Evolutionary conservation across 148 eudicot species (phyloP).

Genomic region (Amaranthus cruentus): DNA sequence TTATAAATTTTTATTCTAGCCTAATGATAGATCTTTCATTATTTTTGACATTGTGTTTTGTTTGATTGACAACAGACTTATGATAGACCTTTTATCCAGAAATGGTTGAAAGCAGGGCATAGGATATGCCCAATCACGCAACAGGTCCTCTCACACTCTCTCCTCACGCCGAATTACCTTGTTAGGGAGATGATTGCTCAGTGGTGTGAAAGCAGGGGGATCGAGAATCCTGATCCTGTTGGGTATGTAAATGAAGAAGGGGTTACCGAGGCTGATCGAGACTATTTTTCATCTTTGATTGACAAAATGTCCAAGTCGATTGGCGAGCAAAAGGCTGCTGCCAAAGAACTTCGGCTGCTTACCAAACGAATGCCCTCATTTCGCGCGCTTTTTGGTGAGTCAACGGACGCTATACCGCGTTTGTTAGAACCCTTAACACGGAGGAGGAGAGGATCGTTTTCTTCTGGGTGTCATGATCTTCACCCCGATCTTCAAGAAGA

Average conservation of each 20-base stretch:
- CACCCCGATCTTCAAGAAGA: constrained; percentile 76
- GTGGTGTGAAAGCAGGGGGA: constrained; percentile 61
- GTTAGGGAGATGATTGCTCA: constrained; percentile 63
- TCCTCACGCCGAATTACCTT: constrained; percentile 67
- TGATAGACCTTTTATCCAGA: constrained; percentile 74
- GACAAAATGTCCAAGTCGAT: constrained; percentile 60
- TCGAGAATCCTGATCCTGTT: constrained; percentile 41
- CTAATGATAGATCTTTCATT: too few relatives aligned
- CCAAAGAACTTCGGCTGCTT: constrained; percentile 62
- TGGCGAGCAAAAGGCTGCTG: constrained; percentile 77
- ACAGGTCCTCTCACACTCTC: constrained; percentile 80
- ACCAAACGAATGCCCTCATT: constrained; percentile 75
- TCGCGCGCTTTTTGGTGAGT: constrained; percentile 79
- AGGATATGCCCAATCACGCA: constrained; percentile 77
- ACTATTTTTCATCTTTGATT: constrained; percentile 47
- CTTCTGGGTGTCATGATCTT: constrained; percentile 23
- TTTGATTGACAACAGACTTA: constrained; percentile 55
- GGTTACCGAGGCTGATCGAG: constrained; percentile 52
- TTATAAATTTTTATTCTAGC: too few relatives aligned
- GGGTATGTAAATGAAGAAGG: constrained; percentile 43
- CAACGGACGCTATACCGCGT: constrained; percentile 42
- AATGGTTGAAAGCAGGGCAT: constrained; percentile 84
- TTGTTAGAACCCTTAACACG: constrained; percentile 44
- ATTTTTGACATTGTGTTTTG: not conserved
- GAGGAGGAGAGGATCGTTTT: constrained; percentile 29